Conservation (phyloP, 768 basidiomycete species). For the Cantharellus cinnabarinus region DNA sequence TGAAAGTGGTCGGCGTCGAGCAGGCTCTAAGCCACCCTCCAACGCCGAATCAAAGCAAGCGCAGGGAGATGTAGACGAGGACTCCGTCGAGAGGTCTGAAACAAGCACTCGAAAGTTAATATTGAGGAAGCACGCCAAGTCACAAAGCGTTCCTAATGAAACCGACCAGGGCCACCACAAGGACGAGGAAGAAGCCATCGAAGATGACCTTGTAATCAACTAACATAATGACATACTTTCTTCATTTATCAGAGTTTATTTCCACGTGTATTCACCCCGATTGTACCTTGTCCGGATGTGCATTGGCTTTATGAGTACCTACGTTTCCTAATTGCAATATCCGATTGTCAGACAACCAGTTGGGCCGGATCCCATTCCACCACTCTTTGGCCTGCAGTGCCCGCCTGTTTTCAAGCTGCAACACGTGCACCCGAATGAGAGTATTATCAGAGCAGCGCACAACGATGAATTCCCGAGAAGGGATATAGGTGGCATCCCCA, state of each 20-base stretch:
- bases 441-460: constrained; percentile 36
- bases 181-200: background rate
- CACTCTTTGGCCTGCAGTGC: constrained; percentile 40
- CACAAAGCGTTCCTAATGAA: background rate
- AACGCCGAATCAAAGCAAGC: background rate
- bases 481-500: constrained; percentile 27
- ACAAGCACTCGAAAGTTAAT: no score
- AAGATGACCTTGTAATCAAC: background rate
- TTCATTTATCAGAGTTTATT: no score
- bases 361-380: constrained; percentile 47
- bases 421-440: constrained; percentile 29
- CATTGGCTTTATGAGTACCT: background rate
- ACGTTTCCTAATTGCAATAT: background rate
- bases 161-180: background rate
- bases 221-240: background rate
- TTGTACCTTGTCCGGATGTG: background rate
- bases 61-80: background rate
- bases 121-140: no score
- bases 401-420: constrained; percentile 43
- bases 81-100: background rate
- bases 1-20: background rate
- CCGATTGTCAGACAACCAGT: constrained; percentile 2
- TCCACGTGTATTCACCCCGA: no score
- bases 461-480: constrained; percentile 22
- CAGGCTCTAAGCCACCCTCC: background rate